Conservation (phyloP, 2,329 filamentous ascomycete genomes). For the Catunica adiposa region DNA sequence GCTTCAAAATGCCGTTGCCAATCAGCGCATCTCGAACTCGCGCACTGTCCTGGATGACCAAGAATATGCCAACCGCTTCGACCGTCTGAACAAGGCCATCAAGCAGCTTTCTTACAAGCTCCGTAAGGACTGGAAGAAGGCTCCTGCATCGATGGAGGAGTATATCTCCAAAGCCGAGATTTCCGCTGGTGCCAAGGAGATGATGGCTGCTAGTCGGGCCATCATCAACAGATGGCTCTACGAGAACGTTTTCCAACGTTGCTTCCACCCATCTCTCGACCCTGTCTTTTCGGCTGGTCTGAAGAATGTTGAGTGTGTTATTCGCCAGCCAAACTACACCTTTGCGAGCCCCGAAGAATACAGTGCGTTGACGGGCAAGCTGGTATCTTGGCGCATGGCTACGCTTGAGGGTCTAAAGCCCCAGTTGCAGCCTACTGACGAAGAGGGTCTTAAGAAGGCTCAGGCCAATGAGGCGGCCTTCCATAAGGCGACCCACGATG, state of each 20-base stretch:
- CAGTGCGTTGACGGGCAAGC: conserved; percentile 70
- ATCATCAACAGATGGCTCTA: conserved; percentile 80
- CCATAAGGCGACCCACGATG: conserved; percentile 33
- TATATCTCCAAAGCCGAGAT: conserved; percentile 76
- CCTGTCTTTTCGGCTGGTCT: conserved; percentile 57
- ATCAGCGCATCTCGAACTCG: conserved; percentile 86
- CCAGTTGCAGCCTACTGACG: conserved; percentile 47
- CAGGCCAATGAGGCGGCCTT: conserved; percentile 47
- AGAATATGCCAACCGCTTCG: conserved; percentile 81
- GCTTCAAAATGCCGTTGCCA: conserved; percentile 91
- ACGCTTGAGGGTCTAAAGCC: conserved; percentile 81
- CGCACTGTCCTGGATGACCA: conserved; percentile 88
- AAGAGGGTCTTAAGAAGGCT: conserved; percentile 44
- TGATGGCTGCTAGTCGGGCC: conserved; percentile 86
- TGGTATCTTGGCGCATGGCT: conserved; percentile 83
- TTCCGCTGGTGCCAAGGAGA: conserved; percentile 82
- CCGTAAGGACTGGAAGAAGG: conserved; percentile 74
- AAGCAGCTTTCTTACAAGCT: conserved; percentile 93
- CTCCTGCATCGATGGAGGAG: conserved; percentile 64
- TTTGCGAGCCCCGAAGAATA: conserved; percentile 70
- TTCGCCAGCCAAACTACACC: conserved; percentile 59
- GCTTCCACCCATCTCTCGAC: conserved; percentile 83
- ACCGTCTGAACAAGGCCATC: conserved; percentile 79
- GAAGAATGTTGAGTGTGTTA: conserved; percentile 75
- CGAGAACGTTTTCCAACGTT: conserved; percentile 77